Conservation (phyloP, 495 filamentous ascomycete species). For the Penicillium macrosclerotiorum region DNA sequence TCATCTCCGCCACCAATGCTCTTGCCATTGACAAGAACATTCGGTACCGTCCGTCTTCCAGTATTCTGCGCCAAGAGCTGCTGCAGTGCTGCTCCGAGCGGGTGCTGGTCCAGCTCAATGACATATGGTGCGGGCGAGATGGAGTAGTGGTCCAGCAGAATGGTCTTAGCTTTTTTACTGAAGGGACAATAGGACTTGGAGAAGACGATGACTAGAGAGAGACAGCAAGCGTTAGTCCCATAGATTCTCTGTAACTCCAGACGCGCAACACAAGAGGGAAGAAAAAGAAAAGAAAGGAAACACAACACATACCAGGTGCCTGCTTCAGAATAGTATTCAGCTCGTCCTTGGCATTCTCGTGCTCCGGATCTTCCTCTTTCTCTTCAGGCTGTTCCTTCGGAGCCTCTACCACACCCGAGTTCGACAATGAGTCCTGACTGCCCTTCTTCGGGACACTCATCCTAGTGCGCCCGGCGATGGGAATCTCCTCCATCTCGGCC, state of each 20-base stretch:
- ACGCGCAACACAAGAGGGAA: no score
- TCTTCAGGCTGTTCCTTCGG: conserved; percentile 22
- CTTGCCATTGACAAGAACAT: conserved; percentile 81
- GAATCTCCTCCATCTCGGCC: conserved; percentile 42
- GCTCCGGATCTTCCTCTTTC: conserved; percentile 17
- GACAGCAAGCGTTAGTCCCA: conserved; percentile 16
- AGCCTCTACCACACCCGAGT: conserved; percentile 4
- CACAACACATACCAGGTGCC: conserved; percentile 62
- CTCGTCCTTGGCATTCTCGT: conserved; percentile 50
- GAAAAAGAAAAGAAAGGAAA: conserved; percentile 5
- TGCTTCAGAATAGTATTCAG: conserved; percentile 76
- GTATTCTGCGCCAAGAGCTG: conserved; percentile 65
- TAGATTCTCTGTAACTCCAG: no score
- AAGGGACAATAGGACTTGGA: conserved; percentile 90
- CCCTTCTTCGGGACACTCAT: conserved; percentile 48
- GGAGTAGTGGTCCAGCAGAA: conserved; percentile 76
- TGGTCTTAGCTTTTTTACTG: conserved; percentile 76
- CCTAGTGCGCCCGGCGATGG: conserved; percentile 67
- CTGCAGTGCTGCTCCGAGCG: conserved; percentile 70
- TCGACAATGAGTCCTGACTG: conserved; percentile 1
- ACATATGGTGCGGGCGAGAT: conserved; percentile 82
- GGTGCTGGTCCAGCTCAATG: conserved; percentile 86
- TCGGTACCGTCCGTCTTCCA: conserved; percentile 83
- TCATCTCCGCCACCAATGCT: conserved; percentile 93
- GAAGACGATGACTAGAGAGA: conserved; percentile 80